Evolutionary conservation across 2,329 filamentous ascomycete genomes (phyloP).

Genomic region (Setomelanomma holmii): DNA sequence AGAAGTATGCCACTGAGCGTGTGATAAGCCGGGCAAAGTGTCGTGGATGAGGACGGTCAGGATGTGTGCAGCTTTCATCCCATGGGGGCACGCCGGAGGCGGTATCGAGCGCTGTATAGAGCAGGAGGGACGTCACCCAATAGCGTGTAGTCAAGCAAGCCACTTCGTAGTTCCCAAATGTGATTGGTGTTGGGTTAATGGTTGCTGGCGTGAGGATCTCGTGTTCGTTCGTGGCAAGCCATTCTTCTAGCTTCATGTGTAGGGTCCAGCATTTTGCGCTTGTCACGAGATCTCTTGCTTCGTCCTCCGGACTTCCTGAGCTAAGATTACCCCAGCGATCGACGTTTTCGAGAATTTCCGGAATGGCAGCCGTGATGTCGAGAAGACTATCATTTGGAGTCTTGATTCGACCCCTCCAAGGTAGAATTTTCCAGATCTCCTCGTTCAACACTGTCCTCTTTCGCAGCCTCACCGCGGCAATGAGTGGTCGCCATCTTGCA

Average conservation of each 20-base stretch:
- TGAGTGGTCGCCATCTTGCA: conserved; percentile 28
- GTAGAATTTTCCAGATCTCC: conserved; percentile 44
- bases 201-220: conserved; percentile 19
- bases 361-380: conserved; percentile 42
- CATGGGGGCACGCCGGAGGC: conserved; percentile 12
- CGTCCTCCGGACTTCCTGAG: conserved; percentile 1
- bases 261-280: conserved; percentile 25
- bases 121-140: conserved; percentile 30
- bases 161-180: conserved; percentile 20
- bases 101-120: conserved; percentile 30
- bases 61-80: conserved; percentile 13
- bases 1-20: conserved; percentile 30
- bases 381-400: conserved; percentile 44
- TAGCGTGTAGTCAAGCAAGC: conserved; percentile 32
- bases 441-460: conserved; percentile 39
- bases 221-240: conserved; percentile 17
- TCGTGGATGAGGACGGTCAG: conserved; percentile 26
- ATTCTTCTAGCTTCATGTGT: conserved; percentile 27
- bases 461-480: conserved; percentile 45
- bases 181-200: conserved; percentile 15
- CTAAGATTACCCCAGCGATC: conserved; percentile 25
- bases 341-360: conserved; percentile 38
- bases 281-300: conserved; percentile 8
- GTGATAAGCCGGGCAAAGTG: conserved; percentile 33
- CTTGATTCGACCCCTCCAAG: conserved; percentile 42